Base-by-base conservation (phyloP, 176 grass and related monocot species). In the Rhipidocladum racemiflorum region DNA sequence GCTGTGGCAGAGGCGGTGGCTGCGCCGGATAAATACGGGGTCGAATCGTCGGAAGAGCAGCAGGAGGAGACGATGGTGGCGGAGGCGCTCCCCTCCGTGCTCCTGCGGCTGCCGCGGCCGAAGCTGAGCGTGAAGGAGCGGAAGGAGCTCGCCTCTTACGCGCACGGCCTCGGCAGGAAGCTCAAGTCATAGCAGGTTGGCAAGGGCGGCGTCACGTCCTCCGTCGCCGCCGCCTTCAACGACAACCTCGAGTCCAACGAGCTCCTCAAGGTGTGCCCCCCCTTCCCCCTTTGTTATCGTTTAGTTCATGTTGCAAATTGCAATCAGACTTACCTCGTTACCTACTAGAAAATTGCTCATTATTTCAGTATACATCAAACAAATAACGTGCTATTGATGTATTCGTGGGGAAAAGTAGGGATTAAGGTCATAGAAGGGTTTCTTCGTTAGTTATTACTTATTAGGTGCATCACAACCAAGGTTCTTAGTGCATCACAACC, bases 111-210 rank as follows among this genome's bases (percentile, higher is more conserved):
- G 63, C 86, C 88, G 17, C 89, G 73, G 44, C 87, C 96, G 43
- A 88, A 93, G 73, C 83, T 95, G 75, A 94, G 87, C 68, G 86
- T 93, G 60, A 98, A 98, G 89, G 95, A 93, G 88, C 91, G 90
- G 62, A 98, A 95, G 82, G 96, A 93, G 68, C 85, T 98, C 55
- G 89, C 92, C 25, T 91, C 96, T 20, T 95, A 93, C 82, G 92
- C 91, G 30, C 92, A 98, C 83, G 84, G 86, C 61, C 96, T 95
- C 9, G 91, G 96, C 2, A 98, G 90, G 89, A 90, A 93, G 80
- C 91, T 98, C 75, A 98, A 98, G 75, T 88, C 82, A 75, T 92
- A 98, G 88, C 92, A 95, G 83, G 90, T 98, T 12, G 96, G 92
- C 8, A 98, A 98, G 81, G 86, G 84, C 12, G 92, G 96, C 17